A percentile compares a stretch with the other conserved stretches of the same genome.
Conservation (phyloP, 2,329 filamentous ascomycete species). For the Zasmidium angulare region DNA sequence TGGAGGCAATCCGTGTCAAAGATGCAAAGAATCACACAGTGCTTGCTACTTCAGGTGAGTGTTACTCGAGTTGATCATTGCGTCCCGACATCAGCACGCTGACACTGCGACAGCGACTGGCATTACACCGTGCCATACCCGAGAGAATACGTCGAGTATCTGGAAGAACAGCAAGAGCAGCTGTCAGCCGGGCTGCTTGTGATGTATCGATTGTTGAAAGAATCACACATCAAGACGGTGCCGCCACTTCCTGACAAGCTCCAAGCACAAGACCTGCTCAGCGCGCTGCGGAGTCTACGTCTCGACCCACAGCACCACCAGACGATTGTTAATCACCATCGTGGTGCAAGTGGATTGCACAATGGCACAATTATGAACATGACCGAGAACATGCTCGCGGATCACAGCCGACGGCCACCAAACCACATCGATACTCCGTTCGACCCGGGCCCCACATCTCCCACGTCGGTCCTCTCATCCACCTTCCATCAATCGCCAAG, state of each 20-base stretch:
- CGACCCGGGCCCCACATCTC: slow-evolving; percentile 2
- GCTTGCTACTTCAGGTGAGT: slow-evolving; percentile 25
- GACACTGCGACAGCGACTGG: slow-evolving; percentile 16
- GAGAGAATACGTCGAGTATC: slow-evolving; percentile 23
- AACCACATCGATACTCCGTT: slow-evolving; percentile 4
- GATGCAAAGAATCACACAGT: slow-evolving; percentile 23
- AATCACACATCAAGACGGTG: slow-evolving; percentile 21
- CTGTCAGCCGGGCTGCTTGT: slow-evolving; percentile 18
- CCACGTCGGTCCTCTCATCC: background rate
- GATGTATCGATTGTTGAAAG: slow-evolving; percentile 22
- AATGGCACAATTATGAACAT: slow-evolving; percentile 4
- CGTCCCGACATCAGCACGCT: background rate
- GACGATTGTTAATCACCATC: background rate
- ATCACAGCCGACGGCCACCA: slow-evolving; percentile 1
- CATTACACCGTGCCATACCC: slow-evolving; percentile 24
- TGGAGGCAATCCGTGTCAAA: slow-evolving; percentile 20
- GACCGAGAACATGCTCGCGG: slow-evolving; percentile 2
- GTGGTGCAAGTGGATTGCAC: background rate
- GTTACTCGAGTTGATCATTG: background rate
- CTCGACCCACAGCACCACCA: slow-evolving; percentile 6
- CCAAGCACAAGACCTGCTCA: slow-evolving; percentile 21
- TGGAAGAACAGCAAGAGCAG: slow-evolving; percentile 24
- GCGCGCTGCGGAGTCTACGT: slow-evolving; percentile 13
- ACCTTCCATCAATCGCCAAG: background rate
- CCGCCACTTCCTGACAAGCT: slow-evolving; percentile 19